A percentile compares a stretch with the other conserved stretches of the same genome.
Evolutionary conservation across 108 stramenopile genomes (phyloP).

Genomic region (Skeletonema costatum): DNA sequence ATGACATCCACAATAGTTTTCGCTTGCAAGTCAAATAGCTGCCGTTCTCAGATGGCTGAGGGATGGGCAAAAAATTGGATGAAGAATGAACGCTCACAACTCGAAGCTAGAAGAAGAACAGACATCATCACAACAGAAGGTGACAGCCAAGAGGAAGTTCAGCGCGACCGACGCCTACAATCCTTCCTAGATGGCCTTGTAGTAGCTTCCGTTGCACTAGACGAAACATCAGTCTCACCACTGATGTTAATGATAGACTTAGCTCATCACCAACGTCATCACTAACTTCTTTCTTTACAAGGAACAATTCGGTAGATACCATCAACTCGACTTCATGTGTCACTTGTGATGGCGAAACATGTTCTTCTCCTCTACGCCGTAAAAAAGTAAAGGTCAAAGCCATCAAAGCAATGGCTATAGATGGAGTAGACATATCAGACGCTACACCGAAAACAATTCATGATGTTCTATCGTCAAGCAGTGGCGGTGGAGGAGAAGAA

Average conservation of each 20-base stretch:
- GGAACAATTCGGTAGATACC: neutral
- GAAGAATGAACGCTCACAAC: constrained; percentile 10
- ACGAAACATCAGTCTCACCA: constrained; percentile 24
- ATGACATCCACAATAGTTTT: constrained; percentile 48
- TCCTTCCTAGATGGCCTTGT: constrained; percentile 35
- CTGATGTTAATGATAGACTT: neutral
- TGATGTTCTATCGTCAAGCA: constrained; percentile 28
- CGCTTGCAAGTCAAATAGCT: constrained; percentile 55
- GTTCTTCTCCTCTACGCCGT: neutral
- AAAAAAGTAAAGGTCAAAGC: constrained; percentile 43
- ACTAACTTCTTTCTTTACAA: constrained; percentile 1
- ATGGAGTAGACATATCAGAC: constrained; percentile 53
- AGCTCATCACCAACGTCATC: neutral
- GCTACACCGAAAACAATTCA: constrained; percentile 31
- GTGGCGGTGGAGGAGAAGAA: neutral
- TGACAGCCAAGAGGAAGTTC: neutral
- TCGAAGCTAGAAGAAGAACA: neutral
- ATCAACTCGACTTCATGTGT: constrained; percentile 5
- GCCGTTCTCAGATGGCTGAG: constrained; percentile 57
- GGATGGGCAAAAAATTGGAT: constrained; percentile 54
- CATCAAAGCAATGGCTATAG: constrained; percentile 43
- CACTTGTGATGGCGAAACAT: constrained; percentile 38
- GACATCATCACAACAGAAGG: neutral
- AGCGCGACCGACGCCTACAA: constrained; percentile 5
- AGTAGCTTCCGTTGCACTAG: constrained; percentile 39